Evolutionary conservation across 345 rosid species (phyloP).

Genomic region (Acer campestre): DNA sequence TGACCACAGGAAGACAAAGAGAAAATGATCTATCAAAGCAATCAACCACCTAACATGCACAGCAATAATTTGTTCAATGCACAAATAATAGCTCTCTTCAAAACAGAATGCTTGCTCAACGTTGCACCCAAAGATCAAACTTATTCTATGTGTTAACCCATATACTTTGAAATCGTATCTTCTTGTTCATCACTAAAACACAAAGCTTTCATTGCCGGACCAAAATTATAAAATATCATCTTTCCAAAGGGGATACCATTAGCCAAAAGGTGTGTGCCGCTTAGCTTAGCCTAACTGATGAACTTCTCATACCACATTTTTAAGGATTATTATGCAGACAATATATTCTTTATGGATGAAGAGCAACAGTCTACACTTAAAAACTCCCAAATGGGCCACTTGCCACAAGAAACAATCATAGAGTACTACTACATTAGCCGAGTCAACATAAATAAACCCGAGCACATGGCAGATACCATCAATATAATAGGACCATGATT

Average conservation of each 20-base stretch:
- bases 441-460: slow-evolving; percentile 32
- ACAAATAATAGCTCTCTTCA: background rate
- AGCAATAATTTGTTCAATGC: background rate
- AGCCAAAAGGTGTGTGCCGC: slow-evolving; percentile 10
- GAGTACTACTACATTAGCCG: slow-evolving; percentile 25
- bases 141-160: background rate
- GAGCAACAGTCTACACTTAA: slow-evolving; percentile 14
- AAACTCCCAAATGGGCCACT: slow-evolving; percentile 28
- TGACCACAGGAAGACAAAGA: background rate
- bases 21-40: slow-evolving; percentile 10
- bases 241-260: slow-evolving; percentile 16
- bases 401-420: slow-evolving; percentile 23
- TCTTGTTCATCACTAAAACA: slow-evolving; percentile 6
- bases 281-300: slow-evolving; percentile 18
- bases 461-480: slow-evolving; percentile 35
- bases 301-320: slow-evolving; percentile 15
- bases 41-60: slow-evolving; percentile 6
- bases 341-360: slow-evolving; percentile 22
- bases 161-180: background rate
- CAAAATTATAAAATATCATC: background rate
- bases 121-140: background rate
- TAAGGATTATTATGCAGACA: slow-evolving; percentile 18
- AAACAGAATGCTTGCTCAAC: background rate
- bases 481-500: slow-evolving; percentile 33
- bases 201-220: slow-evolving; percentile 15